These are phyloP conservation scores for Ciborinia camelliae DNA, from an alignment of 2,329 filamentous ascomycete genomes.

Conservation along the genomic window DNA sequence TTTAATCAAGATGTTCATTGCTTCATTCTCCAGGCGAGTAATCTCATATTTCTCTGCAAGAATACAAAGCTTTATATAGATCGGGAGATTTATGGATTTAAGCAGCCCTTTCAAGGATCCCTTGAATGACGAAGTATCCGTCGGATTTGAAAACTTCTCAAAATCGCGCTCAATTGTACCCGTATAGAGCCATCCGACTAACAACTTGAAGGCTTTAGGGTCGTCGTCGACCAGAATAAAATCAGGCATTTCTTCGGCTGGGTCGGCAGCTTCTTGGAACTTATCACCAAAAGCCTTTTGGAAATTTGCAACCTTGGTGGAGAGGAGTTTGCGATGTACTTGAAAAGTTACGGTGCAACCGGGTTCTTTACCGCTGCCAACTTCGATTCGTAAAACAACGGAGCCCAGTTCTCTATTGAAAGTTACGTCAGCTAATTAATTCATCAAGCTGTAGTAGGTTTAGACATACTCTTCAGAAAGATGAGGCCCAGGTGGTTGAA, in stretches of 20 bases:
- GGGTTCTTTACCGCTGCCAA: neutral
- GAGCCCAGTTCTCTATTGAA: neutral
- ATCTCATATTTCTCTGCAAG: neutral
- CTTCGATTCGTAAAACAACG: neutral
- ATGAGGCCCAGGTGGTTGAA: neutral
- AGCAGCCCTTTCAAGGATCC: neutral
- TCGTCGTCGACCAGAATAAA: neutral
- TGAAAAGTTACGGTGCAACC: neutral
- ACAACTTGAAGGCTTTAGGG: neutral
- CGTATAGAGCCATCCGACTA: neutral
- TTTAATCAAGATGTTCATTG: neutral
- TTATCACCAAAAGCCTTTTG: neutral
- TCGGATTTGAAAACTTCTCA: neutral
- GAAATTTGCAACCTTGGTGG: neutral
- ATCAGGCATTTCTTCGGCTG: neutral
- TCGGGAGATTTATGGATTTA: neutral
- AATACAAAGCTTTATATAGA: neutral
- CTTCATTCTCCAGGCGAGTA: neutral
- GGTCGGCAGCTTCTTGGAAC: neutral
- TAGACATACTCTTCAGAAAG: neutral
- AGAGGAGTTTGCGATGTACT: neutral
- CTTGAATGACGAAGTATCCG: neutral
- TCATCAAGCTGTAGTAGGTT: neutral
- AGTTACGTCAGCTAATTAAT: neutral
- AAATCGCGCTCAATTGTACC: neutral